Conservation (phyloP, 345 rosid genomes). For the Heritiera fomes region DNA sequence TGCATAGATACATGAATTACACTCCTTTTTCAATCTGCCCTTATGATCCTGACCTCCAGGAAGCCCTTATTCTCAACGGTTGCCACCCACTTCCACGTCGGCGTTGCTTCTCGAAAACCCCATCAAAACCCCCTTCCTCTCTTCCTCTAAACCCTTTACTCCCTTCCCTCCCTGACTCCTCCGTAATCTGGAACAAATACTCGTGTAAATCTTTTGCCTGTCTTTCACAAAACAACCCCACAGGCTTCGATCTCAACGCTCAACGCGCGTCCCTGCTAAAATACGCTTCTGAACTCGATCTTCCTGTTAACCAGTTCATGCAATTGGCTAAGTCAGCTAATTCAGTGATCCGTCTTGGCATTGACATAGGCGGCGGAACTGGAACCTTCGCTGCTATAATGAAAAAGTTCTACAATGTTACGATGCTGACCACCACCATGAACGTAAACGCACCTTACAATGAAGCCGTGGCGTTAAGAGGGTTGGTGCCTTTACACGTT, state of each 20-base stretch:
- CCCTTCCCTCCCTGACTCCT: constrained; percentile 60
- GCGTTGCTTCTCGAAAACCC: constrained; percentile 89
- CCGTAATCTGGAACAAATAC: constrained; percentile 72
- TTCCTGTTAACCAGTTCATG: constrained; percentile 80
- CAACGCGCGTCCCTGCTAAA: constrained; percentile 46
- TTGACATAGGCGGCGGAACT: constrained; percentile 88
- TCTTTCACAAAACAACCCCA: constrained; percentile 49
- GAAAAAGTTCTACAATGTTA: constrained; percentile 62
- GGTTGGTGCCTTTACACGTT: constrained; percentile 81
- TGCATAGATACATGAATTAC: constrained; percentile 83
- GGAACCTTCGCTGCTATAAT: constrained; percentile 87
- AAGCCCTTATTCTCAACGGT: constrained; percentile 85
- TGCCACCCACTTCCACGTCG: constrained; percentile 99
- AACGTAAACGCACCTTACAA: constrained; percentile 84
- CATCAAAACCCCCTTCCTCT: constrained; percentile 48
- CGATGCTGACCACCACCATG: constrained; percentile 85
- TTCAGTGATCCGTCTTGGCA: constrained; percentile 67
- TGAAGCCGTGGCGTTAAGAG: constrained; percentile 88
- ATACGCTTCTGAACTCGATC: constrained; percentile 76
- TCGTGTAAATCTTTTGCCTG: constrained; percentile 76
- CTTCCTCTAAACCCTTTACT: constrained; percentile 56
- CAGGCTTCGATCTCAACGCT: constrained; percentile 64
- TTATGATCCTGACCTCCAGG: constrained; percentile 67
- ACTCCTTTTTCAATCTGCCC: constrained; percentile 86
- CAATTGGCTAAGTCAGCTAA: constrained; percentile 61